Base-by-base conservation (phyloP, 345 rosid genomes). In the Pugionium cornutum region DNA sequence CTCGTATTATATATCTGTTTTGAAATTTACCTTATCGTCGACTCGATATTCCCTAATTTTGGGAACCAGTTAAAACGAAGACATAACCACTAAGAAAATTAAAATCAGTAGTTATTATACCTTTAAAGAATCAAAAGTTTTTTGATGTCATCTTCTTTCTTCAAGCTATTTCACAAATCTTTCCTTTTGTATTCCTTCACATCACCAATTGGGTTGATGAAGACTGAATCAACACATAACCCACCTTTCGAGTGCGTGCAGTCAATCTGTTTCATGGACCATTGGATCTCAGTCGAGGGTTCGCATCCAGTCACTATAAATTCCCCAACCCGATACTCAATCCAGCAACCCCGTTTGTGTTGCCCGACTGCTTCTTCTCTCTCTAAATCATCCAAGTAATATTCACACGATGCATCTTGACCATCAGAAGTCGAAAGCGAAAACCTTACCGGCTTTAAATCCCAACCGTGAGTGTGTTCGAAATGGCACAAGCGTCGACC, bases 211-310 rank as follows among this genome's bases (percentile, higher is more conserved):
- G 97, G 97, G 72, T 82, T 79, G 28, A 92, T 84, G 72, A 75
- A 89, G 67, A 92, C 98, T 44, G 96, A 78, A 83, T 87, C 97
- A 62, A 92, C 94, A 70, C 97, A 92, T 58, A 92, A 75, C 61
- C 98, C 97, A 1, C 96, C 97, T 79, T 89, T 89, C 1, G 97
- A 92, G 58, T 89, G 98, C 0, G 97, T 92, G 77, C 98, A 92
- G 51, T 87, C 98, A 33, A 89, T 89, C 87, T 89, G 98, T 76
- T 86, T 92, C 94, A 92, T 81, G 10, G 96, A 89, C 78, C 88
- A 92, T 32, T 79, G 78, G 58, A 92, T 86, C 64, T 88, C 96
- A 0, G 86, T 82, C 7, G 77, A 53, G 5, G 89, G 82, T 55
- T 86, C 86, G 4, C 91, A 69, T 55, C 81, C 74, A 3, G 34